phyloP scores from a whole-genome alignment of 352 stramenopile species.

The Pilasporangium apinafurcum region DNA sequence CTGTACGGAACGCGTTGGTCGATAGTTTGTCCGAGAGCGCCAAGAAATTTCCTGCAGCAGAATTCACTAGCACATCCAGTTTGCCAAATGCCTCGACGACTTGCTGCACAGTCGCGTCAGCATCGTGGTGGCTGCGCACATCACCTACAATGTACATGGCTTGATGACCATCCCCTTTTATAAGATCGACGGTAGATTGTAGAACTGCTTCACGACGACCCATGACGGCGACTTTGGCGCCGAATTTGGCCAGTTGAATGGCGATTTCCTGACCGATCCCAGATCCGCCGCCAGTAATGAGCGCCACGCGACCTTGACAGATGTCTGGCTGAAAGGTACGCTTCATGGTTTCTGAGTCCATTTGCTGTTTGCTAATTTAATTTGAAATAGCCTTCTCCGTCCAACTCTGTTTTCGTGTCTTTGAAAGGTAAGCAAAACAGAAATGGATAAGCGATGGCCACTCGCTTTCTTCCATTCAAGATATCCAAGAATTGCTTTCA shows the following conservation, averaged over 20 bases:
- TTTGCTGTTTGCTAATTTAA: too few relatives aligned
- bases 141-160: constrained; percentile 61
- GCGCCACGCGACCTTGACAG: constrained; percentile 67
- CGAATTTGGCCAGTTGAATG: constrained; percentile 87
- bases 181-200: constrained; percentile 65
- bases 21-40: constrained; percentile 78
- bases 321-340: constrained; percentile 51
- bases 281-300: constrained; percentile 93
- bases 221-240: constrained; percentile 92
- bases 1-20: constrained; percentile 93
- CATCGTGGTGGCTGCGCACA: constrained; percentile 84
- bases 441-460: too few relatives aligned
- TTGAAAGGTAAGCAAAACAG: too few relatives aligned
- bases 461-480: too few relatives aligned
- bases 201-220: constrained; percentile 88
- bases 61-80: constrained; percentile 93
- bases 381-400: too few relatives aligned
- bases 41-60: constrained; percentile 94
- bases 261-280: constrained; percentile 94
- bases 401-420: too few relatives aligned
- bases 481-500: too few relatives aligned
- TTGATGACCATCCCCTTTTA: constrained; percentile 37
- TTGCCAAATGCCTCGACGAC: constrained; percentile 74
- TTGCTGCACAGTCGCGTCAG: constrained; percentile 67
- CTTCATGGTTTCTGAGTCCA: constrained; percentile 45